phyloP scores from a whole-genome alignment of 2,329 filamentous ascomycete species.

The Monilinia polystroma region DNA sequence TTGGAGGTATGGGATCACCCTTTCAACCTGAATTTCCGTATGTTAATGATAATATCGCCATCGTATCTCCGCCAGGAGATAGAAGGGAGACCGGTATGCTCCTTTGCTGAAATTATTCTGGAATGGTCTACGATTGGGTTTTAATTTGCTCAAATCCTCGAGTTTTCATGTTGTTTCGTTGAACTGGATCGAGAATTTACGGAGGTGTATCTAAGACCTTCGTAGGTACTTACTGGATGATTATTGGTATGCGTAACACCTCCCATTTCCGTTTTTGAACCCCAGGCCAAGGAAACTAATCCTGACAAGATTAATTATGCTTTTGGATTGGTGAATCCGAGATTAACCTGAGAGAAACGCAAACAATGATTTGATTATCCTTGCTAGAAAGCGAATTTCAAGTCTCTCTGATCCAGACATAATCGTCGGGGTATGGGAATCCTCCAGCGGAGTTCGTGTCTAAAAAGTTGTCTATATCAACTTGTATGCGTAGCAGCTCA shows the following conservation, averaged over 20 bases:
- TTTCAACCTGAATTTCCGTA: background rate
- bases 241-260: background rate
- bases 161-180: background rate
- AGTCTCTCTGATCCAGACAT: no score
- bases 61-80: background rate
- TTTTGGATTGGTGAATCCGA: no score
- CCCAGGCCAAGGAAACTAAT: no score
- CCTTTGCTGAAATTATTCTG: background rate
- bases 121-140: background rate
- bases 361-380: no score
- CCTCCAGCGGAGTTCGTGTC: no score
- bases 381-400: no score
- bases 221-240: background rate
- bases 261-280: background rate
- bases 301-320: no score
- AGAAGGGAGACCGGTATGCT: background rate
- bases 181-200: background rate
- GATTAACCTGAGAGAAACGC: no score
- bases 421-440: no score
- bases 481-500: background rate
- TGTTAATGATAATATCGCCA: background rate
- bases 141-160: background rate
- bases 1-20: background rate
- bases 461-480: background rate
- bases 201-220: background rate